Percentiles rank a stretch among this genome's conserved stretches.
Evolutionary conservation across 257 asterid genomes (phyloP).

Genomic region (Solanum habrochaites): DNA sequence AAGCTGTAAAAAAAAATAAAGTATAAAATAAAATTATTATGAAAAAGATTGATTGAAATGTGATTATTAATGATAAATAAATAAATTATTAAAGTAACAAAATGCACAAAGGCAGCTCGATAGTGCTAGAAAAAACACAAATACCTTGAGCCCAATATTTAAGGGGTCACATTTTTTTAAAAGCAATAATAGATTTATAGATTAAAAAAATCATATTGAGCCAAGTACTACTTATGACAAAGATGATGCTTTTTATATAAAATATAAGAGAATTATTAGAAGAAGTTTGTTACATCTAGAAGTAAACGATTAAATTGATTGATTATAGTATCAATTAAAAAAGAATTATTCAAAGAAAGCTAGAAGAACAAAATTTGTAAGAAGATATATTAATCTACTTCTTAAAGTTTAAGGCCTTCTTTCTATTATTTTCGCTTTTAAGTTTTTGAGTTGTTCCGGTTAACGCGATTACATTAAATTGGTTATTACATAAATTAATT

Average conservation of each 20-base stretch:
- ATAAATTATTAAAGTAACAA: not conserved
- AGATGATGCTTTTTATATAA: too few relatives aligned
- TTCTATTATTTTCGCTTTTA: too few relatives aligned
- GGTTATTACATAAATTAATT: too few relatives aligned
- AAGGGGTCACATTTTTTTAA: not conserved
- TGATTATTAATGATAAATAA: too few relatives aligned
- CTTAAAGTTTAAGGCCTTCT: not conserved
- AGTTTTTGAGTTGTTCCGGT: fast-evolving
- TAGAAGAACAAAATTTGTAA: not conserved
- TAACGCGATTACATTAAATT: too few relatives aligned
- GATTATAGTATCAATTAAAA: too few relatives aligned
- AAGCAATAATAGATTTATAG: not conserved
- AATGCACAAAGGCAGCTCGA: fast-evolving
- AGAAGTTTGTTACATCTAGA: not conserved
- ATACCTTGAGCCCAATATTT: not conserved
- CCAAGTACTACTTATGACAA: not conserved
- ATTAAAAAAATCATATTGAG: too few relatives aligned
- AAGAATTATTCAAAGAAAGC: not conserved
- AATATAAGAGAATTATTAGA: not conserved
- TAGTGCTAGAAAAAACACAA: too few relatives aligned
- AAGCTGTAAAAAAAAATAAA: too few relatives aligned
- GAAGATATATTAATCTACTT: too few relatives aligned
- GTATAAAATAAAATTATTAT: too few relatives aligned
- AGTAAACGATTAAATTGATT: not conserved
- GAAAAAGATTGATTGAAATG: too few relatives aligned